Conservation (phyloP, 140 eudicot species). For the Bidens hawaiensis region DNA sequence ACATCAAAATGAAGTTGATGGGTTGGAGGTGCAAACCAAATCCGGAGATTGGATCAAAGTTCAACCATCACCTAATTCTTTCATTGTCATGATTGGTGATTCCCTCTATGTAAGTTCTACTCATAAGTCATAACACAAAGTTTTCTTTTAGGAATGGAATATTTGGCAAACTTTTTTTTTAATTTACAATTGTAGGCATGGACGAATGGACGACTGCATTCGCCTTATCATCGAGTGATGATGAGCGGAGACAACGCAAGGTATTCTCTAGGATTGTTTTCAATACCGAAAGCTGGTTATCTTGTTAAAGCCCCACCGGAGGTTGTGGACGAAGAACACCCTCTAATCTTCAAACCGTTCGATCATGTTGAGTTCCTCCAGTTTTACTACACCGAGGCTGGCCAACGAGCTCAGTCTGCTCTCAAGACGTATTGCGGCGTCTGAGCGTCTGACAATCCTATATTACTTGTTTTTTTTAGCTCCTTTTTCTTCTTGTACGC, state of each 20-base stretch:
- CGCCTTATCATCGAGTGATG: constrained; percentile 39
- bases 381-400: constrained; percentile 33
- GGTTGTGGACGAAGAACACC: constrained; percentile 37
- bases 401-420: constrained; percentile 26
- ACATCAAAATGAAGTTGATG: constrained; percentile 61
- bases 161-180: neutral
- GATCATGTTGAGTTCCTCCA: constrained; percentile 38
- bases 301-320: constrained; percentile 32
- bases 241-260: constrained; percentile 32
- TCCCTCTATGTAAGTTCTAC: constrained; percentile 26
- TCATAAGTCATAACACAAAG: neutral
- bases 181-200: constrained; percentile 28
- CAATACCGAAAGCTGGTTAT: constrained; percentile 34
- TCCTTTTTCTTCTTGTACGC: neutral
- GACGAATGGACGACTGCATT: constrained; percentile 34
- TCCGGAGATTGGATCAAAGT: constrained; percentile 48
- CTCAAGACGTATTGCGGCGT: constrained; percentile 37
- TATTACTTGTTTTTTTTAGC: neutral
- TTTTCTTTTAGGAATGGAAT: neutral
- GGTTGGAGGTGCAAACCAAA: constrained; percentile 53
- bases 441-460: constrained; percentile 12
- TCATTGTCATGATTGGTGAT: constrained; percentile 59
- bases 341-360: constrained; percentile 33
- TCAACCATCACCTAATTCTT: constrained; percentile 48
- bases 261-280: constrained; percentile 31